These are phyloP conservation scores for Saccharomycopsis fibuligera DNA, from an alignment of 805 yeast genomes.

Conservation along the genomic window DNA sequence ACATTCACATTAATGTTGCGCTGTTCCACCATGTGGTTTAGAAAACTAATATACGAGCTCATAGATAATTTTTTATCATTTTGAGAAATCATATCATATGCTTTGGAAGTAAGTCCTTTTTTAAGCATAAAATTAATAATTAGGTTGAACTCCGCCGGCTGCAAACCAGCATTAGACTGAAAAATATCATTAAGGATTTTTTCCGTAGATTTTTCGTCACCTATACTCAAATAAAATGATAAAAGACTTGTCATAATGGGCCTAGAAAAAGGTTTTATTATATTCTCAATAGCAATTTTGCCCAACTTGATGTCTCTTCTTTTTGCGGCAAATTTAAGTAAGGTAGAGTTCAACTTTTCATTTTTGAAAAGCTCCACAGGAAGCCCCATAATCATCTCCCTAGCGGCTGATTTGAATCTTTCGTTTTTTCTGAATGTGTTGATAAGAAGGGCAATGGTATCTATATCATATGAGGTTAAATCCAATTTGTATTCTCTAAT, in stretches of 20 bases:
- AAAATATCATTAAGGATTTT: slow-evolving; percentile 3
- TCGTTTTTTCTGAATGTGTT: slow-evolving; percentile 3
- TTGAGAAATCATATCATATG: slow-evolving; percentile 8
- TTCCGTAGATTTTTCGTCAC: slow-evolving; percentile 9
- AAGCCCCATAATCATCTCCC: slow-evolving; percentile 4
- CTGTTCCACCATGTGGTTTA: slow-evolving; percentile 6
- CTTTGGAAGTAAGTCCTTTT: slow-evolving; percentile 5
- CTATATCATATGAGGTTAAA: neutral
- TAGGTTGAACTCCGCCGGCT: slow-evolving; percentile 12
- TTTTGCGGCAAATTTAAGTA: slow-evolving; percentile 7
- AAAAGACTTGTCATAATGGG: slow-evolving; percentile 2
- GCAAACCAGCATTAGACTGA: slow-evolving; percentile 1
- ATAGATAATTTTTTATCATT: neutral
- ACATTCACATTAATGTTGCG: neutral
- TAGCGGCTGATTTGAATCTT: slow-evolving; percentile 5
- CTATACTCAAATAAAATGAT: slow-evolving; percentile 6
- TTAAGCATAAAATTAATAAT: slow-evolving; percentile 8
- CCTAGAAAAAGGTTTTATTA: slow-evolving; percentile 1
- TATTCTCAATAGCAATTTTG: slow-evolving; percentile 1
- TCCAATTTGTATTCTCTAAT: slow-evolving; percentile 4
- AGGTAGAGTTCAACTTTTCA: neutral
- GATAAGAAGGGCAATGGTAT: neutral
- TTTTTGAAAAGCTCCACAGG: slow-evolving; percentile 5
- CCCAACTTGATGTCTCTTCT: slow-evolving; percentile 8
- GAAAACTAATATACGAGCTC: slow-evolving; percentile 1